These are phyloP conservation scores for Fusarium chuoi DNA, from an alignment of 2,329 filamentous ascomycete species.

Conservation along the genomic window DNA sequence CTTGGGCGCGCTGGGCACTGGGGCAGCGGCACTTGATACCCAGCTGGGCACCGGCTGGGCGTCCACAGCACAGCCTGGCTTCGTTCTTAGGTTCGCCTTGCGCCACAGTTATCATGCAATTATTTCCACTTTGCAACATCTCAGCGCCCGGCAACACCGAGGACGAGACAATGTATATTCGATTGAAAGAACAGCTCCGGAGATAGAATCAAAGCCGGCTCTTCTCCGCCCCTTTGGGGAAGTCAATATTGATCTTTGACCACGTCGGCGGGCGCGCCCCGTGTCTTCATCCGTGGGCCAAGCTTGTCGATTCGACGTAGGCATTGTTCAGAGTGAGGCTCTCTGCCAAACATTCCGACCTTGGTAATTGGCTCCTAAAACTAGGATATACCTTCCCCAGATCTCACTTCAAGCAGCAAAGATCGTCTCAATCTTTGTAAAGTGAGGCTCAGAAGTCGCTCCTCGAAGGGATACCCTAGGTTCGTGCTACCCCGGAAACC, in stretches of 20 bases:
- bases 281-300: no score
- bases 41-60: constrained; percentile 23
- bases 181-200: background rate
- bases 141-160: constrained; percentile 33
- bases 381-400: background rate
- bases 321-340: constrained; percentile 11
- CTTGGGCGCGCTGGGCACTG: constrained; percentile 14
- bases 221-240: background rate
- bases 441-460: constrained; percentile 15
- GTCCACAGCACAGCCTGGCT: constrained; percentile 7
- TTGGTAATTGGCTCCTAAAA: constrained; percentile 2
- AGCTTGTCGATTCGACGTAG: background rate
- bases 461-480: background rate
- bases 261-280: no score
- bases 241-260: background rate
- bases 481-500: constrained; percentile 11
- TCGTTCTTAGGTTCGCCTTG: constrained; percentile 3
- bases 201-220: background rate
- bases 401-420: constrained; percentile 4
- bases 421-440: constrained; percentile 4
- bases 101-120: constrained; percentile 20
- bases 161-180: background rate
- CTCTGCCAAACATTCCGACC: background rate
- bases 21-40: constrained; percentile 11
- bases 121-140: constrained; percentile 11